Base-by-base conservation (phyloP, 1,284 basidiomycete species). In the Malassezia vespertilionis region DNA sequence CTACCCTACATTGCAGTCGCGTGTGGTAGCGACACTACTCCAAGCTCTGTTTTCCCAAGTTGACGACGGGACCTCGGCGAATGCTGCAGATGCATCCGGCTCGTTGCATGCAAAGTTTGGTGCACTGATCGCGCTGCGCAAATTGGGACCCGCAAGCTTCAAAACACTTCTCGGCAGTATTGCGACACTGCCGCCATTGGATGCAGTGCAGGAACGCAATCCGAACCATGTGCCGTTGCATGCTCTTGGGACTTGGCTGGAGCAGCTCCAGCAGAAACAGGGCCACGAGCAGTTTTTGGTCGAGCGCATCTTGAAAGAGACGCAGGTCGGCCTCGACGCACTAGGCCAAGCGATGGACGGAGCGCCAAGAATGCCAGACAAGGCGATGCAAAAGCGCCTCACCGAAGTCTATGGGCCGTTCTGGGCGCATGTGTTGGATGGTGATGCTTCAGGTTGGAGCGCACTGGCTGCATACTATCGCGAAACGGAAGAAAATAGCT, bases 1-100 rank as follows among this genome's bases (percentile, higher is more conserved):
- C 1, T 91, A 90, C 65, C 84, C 86, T 0, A 83, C 84, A 0
- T 77, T 90, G 14, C 81, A 83, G 5, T 83, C 85, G 24, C 82
- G 91, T 8, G 83, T 96, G 38, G 84, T 90, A 73, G 89, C 91
- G 63, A 95, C 91, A 0, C 78, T 97, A 5, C 77, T 90, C 6
- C 78, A 89, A 11, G 88, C 88, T 0, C 79, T 96, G 4, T 77
- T 86, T 44, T 80, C 81, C 46, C 60, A 60, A 2, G 47, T 56
- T 2, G 46, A 52, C 18, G 50, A 42, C 12, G 48, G 46, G 6
- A 40, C 33, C 4, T 23, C 50, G 5, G 46, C 43, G 30, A 50
- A 40, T 38, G 49, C 57, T 28, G 44, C 51, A 32, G 48, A 59
- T 15, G 56, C 53, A 17, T 52, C 51, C 1, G 43, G 49, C 8